Percentiles rank a stretch among this genome's conserved stretches.
Conservation (phyloP, 805 yeast genomes). For the Sugiyamaella boreocaroliniensis region DNA sequence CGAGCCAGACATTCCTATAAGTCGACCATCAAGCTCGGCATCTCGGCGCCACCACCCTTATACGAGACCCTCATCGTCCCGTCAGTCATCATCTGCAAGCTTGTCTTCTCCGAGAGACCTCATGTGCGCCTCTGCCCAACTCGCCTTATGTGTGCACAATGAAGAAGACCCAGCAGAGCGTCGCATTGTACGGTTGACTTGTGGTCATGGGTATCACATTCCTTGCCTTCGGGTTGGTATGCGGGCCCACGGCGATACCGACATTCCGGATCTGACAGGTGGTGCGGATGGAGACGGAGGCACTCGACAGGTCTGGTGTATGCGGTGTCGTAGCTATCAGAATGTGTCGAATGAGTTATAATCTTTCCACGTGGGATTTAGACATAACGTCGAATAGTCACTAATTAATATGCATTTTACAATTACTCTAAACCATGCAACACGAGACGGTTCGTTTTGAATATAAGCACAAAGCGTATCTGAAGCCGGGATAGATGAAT, state of each 20-base stretch:
- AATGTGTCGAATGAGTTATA: constrained; percentile 6
- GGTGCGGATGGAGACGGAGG: constrained; percentile 13
- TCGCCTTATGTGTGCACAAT: constrained; percentile 22
- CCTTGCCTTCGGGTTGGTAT: constrained; percentile 24
- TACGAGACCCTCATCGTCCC: neutral
- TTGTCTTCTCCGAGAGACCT: constrained; percentile 10
- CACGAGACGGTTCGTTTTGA: no score
- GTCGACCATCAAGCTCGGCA: neutral
- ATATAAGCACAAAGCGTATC: no score
- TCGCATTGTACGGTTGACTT: constrained; percentile 19
- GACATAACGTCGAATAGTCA: no score
- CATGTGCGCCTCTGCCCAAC: constrained; percentile 22
- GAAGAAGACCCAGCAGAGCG: neutral
- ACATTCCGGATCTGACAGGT: constrained; percentile 21
- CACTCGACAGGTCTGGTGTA: constrained; percentile 28
- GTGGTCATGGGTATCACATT: constrained; percentile 29
- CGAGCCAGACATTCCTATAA: no score
- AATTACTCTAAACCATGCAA: no score
- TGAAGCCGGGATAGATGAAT: neutral
- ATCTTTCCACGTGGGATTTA: neutral
- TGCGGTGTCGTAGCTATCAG: constrained; percentile 26
- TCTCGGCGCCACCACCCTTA: constrained; percentile 19
- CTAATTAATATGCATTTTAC: neutral
- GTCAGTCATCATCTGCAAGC: neutral
- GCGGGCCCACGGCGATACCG: constrained; percentile 27